These are phyloP conservation scores for Penicillium herquei DNA, from an alignment of 495 filamentous ascomycete species.

Conservation along the genomic window DNA sequence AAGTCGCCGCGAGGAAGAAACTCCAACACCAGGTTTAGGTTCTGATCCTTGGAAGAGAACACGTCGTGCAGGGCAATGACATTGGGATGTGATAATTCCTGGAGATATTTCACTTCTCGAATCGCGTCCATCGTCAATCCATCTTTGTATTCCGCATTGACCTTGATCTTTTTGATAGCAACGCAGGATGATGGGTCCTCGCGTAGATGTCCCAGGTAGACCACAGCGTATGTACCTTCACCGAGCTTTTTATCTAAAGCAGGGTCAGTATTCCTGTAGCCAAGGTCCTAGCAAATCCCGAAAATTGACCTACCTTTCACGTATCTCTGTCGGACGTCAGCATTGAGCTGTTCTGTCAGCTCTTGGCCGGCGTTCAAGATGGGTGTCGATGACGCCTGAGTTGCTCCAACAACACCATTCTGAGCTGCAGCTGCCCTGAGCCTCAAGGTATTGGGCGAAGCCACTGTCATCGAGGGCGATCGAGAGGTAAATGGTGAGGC, in stretches of 20 bases:
- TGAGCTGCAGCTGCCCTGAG: slow-evolving; percentile 38
- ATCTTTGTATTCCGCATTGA: slow-evolving; percentile 78
- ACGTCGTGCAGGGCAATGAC: slow-evolving; percentile 89
- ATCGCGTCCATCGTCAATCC: slow-evolving; percentile 92
- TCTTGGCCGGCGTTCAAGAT: slow-evolving; percentile 46
- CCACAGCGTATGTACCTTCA: slow-evolving; percentile 95
- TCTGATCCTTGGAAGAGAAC: slow-evolving; percentile 89
- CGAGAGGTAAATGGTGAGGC: slow-evolving; percentile 42
- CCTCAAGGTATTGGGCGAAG: slow-evolving; percentile 36
- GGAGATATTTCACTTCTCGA: slow-evolving; percentile 90
- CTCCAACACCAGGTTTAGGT: slow-evolving; percentile 92
- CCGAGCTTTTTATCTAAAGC: slow-evolving; percentile 78
- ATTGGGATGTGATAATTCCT: slow-evolving; percentile 94
- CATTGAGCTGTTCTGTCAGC: slow-evolving; percentile 83
- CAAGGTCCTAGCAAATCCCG: neutral
- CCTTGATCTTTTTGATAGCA: slow-evolving; percentile 98
- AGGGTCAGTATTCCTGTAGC: slow-evolving; percentile 5
- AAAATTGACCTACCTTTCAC: slow-evolving; percentile 63
- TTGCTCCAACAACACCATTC: slow-evolving; percentile 17
- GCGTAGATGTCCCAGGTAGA: slow-evolving; percentile 80
- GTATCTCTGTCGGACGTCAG: slow-evolving; percentile 81
- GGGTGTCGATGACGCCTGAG: slow-evolving; percentile 5
- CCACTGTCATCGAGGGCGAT: slow-evolving; percentile 29
- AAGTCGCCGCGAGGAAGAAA: slow-evolving; percentile 88
- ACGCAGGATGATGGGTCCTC: slow-evolving; percentile 66